These are phyloP conservation scores for Ustilago nuda DNA, from an alignment of 1,284 basidiomycete species.

Conservation along the genomic window DNA sequence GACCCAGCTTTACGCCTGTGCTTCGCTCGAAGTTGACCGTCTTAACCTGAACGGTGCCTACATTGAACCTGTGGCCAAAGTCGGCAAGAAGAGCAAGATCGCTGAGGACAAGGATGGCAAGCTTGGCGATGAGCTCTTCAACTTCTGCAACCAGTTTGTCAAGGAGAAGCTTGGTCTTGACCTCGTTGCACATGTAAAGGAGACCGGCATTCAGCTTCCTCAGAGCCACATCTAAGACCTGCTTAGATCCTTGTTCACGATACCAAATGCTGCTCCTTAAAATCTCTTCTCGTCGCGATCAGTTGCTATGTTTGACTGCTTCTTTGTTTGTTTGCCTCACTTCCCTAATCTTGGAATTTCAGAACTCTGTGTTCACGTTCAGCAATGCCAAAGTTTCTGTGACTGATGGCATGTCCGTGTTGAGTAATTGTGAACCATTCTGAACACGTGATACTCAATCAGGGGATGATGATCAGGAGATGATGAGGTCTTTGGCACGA, in stretches of 20 bases:
- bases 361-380: neutral
- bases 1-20: constrained; percentile 66
- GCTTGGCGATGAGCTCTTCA: constrained; percentile 43
- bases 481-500: neutral
- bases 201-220: constrained; percentile 37
- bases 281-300: neutral
- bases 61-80: constrained; percentile 61
- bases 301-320: neutral
- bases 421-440: neutral
- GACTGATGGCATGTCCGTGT: neutral
- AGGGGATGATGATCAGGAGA: constrained; percentile 1
- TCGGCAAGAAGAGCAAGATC: constrained; percentile 37
- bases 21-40: constrained; percentile 62
- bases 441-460: neutral
- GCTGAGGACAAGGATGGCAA: constrained; percentile 46
- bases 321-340: neutral
- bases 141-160: constrained; percentile 41
- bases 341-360: neutral
- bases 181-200: constrained; percentile 18
- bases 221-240: constrained; percentile 33
- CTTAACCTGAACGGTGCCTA: constrained; percentile 57
- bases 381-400: neutral
- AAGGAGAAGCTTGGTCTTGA: constrained; percentile 50
- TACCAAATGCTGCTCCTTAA: neutral
- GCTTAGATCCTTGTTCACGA: neutral